Base-by-base conservation (phyloP, 2,329 filamentous ascomycete genomes). In the Aspergillus japonicus region DNA sequence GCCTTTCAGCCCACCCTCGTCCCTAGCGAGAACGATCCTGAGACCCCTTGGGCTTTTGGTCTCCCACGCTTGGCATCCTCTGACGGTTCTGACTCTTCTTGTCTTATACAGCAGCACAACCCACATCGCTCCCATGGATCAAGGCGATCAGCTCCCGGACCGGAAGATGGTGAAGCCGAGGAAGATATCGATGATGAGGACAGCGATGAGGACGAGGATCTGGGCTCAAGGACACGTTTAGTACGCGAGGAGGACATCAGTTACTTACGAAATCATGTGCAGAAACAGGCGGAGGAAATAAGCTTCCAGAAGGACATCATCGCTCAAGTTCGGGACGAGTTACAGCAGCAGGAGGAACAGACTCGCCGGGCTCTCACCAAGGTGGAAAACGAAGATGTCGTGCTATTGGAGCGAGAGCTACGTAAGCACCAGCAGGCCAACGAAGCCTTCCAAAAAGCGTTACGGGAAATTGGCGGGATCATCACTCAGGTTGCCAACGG, bases 391-490 rank as follows among this genome's bases (percentile, higher is more conserved):
- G 88, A 92, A 75, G 92, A 95, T 68, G 94, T 98, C 64, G 89
- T 91, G 56, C 88, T 91, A 39, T 83, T 98, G 47, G 94, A 98
- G 79, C 87, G 94, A 60, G 95, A 99, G 77, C 83, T 99, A 61
- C 92, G 90, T 82, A 98, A 98, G 79, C 93, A 97, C 73, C 93
- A 96, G 75, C 95, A 97, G 78, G 95, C 96, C 73, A 99, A 99
- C 77, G 88, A 96, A 77, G 96, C 95, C 68, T 99, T 98, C 84
- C 93, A 98, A 75, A 98, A 98, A 78, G 95, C 95, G 11, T 81
- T 99, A 35, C 87, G 93, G 65, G 95, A 99, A 76, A 98, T 99
- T 67, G 95, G 95, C 68, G 95, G 94, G 73, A 98, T 99, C 69
- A 91, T 98, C 70, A 97, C 95, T 23, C 93, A 94, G 63, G 95